phyloP scores from a whole-genome alignment of 176 grass and related monocot genomes.

The Lolium rigidum region DNA sequence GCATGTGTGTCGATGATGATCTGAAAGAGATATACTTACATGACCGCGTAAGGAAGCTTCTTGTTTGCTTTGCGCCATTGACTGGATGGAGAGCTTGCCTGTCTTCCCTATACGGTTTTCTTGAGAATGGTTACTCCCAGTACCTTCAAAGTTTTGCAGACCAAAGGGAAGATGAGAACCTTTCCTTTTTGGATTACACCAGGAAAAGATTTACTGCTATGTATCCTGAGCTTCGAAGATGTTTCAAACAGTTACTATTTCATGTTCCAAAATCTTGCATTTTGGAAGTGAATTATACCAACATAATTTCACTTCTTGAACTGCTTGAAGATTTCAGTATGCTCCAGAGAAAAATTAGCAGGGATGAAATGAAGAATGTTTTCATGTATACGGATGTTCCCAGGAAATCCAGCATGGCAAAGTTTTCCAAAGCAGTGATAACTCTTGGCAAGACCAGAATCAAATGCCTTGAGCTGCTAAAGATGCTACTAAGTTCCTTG shows the following conservation, averaged over 20 bases:
- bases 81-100: constrained; percentile 70
- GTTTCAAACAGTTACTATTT: constrained; percentile 59
- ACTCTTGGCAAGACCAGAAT: constrained; percentile 48
- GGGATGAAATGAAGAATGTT: constrained; percentile 44
- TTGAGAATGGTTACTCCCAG: constrained; percentile 52
- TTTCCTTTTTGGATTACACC: constrained; percentile 51
- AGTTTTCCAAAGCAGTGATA: constrained; percentile 33
- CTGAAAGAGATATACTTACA: constrained; percentile 74
- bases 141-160: constrained; percentile 42
- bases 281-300: constrained; percentile 48
- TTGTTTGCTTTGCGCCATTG: constrained; percentile 54
- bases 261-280: constrained; percentile 64
- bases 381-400: constrained; percentile 44
- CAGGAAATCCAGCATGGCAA: background rate
- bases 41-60: constrained; percentile 52
- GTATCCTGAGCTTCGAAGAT: constrained; percentile 40
- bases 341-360: constrained; percentile 25
- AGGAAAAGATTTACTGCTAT: constrained; percentile 52
- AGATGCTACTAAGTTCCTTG: constrained; percentile 45
- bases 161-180: constrained; percentile 2
- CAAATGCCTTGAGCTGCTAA: constrained; percentile 52
- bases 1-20: constrained; percentile 49
- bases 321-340: constrained; percentile 58
- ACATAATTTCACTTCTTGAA: constrained; percentile 55
- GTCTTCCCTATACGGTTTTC: constrained; percentile 52